Percentiles rank a stretch among this genome's conserved stretches.
These are phyloP conservation scores for Trichosporon sp. DNA, from an alignment of 1,284 basidiomycete genomes.

Conservation along the genomic window DNA sequence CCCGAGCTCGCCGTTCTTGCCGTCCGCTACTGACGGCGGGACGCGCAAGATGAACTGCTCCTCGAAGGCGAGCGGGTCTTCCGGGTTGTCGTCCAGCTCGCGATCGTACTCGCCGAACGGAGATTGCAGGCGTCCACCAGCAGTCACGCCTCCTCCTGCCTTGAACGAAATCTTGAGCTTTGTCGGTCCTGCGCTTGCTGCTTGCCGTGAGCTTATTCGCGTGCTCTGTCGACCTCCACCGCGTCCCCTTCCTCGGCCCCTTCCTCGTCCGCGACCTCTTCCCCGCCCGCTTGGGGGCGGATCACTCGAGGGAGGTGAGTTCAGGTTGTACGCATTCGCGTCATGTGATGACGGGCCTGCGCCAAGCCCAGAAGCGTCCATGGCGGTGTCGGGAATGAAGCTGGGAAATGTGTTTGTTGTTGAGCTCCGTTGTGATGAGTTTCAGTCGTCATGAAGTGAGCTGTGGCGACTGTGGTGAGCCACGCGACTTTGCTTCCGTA, in stretches of 20 bases:
- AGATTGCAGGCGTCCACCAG: constrained; percentile 52
- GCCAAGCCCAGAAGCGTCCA: neutral
- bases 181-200: constrained; percentile 9
- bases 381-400: neutral
- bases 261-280: constrained; percentile 16
- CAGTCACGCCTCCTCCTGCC: constrained; percentile 16
- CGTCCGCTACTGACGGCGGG: constrained; percentile 59
- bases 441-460: neutral
- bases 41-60: constrained; percentile 94
- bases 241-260: constrained; percentile 18
- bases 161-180: constrained; percentile 42
- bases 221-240: constrained; percentile 11
- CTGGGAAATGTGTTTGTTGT: neutral
- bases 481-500: neutral
- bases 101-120: constrained; percentile 85
- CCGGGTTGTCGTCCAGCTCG: constrained; percentile 92
- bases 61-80: constrained; percentile 79
- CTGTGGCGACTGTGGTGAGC: neutral
- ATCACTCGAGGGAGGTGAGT: neutral
- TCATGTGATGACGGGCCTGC: neutral
- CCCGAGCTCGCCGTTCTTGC: constrained; percentile 51
- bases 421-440: neutral
- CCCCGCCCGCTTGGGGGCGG: constrained; percentile 7
- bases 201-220: constrained; percentile 16
- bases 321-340: constrained; percentile 2